Percentiles rank a stretch among this genome's conserved stretches.
Evolutionary conservation across 176 grass and related monocot genomes (phyloP).

Genomic region (Oropetium thomaeum): DNA sequence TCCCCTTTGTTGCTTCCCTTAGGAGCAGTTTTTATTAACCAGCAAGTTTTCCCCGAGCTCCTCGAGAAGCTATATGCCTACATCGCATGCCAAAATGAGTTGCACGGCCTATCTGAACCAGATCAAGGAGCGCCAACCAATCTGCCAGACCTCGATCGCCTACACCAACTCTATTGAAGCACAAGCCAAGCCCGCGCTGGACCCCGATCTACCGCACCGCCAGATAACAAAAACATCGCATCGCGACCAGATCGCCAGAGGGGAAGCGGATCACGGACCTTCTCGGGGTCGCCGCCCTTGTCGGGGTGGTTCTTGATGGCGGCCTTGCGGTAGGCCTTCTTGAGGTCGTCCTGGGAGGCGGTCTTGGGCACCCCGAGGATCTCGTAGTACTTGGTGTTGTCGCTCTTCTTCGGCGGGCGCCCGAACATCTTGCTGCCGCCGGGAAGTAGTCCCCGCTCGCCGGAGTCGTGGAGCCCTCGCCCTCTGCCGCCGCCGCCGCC

Average conservation of each 20-base stretch:
- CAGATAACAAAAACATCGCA: conserved; percentile 5
- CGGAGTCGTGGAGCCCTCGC: background rate
- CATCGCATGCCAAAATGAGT: background rate
- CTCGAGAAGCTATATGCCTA: background rate
- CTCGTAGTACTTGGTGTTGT: conserved; percentile 97
- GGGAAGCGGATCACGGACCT: conserved; percentile 40
- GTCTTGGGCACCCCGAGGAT: conserved; percentile 88
- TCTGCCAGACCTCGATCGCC: background rate
- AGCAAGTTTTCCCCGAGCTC: background rate
- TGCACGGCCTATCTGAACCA: background rate
- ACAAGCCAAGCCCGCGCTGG: background rate
- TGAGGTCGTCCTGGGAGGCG: conserved; percentile 95
- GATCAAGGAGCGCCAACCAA: background rate
- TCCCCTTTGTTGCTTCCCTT: background rate
- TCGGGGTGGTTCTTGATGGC: conserved; percentile 99
- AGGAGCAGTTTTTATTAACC: background rate
- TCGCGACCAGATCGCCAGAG: background rate
- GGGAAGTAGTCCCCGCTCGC: background rate
- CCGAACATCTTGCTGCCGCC: conserved; percentile 80
- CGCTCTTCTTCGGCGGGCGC: conserved; percentile 93
- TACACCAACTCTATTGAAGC: background rate
- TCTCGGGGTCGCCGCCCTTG: conserved; percentile 97
- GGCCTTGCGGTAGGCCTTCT: conserved; percentile 99
- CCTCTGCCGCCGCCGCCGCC: conserved; percentile 15
- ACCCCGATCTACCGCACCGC: background rate